Evolutionary conservation across 2,329 filamentous ascomycete species (phyloP), one percentile per base, ranked within the genome.

Genomic region (Zasmidium citrigriseum): DNA sequence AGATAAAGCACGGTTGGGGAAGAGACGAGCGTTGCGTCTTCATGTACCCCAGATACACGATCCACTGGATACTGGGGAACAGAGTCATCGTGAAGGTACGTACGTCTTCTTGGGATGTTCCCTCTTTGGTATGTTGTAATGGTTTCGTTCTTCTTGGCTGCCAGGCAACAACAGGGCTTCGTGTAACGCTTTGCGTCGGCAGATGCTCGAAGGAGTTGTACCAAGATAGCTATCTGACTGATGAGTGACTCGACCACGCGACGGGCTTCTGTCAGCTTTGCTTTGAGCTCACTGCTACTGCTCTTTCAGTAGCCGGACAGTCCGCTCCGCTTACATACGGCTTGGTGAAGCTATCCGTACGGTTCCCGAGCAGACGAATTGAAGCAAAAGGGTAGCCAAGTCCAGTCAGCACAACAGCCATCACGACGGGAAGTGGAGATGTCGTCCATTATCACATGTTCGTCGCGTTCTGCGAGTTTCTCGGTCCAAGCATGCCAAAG

Each of bases 1-100:
- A 46, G 44, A 25, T 47, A n/a, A 21, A 49, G 47, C 47, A 49
- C 47, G 47, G 47, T 23, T 49, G 47, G 47, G 47, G 47, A 49
- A 49, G 34, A 41, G 12, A 9, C 7, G 7, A 16, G 12, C 12
- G 34, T 41, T 11, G 34, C 14, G 34, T n/a, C 34, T 14, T 16
- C 34, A 41, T 7, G 5, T 41, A 41, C 5, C 34, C 34, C 34
- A 41, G 34, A 16, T 16, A 41, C n/a, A n/a, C n/a, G n/a, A n/a
- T n/a, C n/a, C n/a, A n/a, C n/a, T n/a, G n/a, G n/a, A n/a, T n/a
- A n/a, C n/a, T n/a, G n/a, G n/a, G n/a, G n/a, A n/a, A n/a, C n/a
- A 41, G 34, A 41, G 4, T 41, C 34, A 41, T 41, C 34, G 16
- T 41, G 34, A 9, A n/a, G 18, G 34, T n/a, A n/a, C n/a, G n/a